Conservation (phyloP, 306 rosid species). For the Purshia tridentata region DNA sequence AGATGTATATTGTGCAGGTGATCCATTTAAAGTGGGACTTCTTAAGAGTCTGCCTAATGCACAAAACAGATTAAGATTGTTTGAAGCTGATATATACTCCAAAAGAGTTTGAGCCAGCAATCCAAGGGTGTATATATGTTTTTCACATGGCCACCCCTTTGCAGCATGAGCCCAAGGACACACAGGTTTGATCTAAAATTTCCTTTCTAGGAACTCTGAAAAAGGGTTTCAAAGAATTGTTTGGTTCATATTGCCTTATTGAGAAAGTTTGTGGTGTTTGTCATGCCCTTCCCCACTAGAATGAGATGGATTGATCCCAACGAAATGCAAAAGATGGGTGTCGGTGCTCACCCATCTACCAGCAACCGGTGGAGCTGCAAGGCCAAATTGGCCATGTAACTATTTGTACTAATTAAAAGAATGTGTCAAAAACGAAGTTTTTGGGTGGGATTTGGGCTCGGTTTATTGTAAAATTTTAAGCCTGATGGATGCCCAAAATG, state of each 20-base stretch:
- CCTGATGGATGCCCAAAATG: too few relatives aligned
- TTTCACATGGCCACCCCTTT: constrained; percentile 23
- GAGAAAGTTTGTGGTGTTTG: too few relatives aligned
- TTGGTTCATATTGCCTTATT: not conserved
- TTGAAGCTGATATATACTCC: constrained; percentile 17
- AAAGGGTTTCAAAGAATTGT: not conserved
- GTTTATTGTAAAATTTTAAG: too few relatives aligned
- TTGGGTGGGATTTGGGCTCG: too few relatives aligned
- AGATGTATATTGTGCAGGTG: constrained; percentile 10
- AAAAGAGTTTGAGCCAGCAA: not conserved
- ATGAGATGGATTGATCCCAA: too few relatives aligned
- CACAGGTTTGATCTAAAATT: not conserved
- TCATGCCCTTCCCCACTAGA: too few relatives aligned
- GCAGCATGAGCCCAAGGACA: constrained; percentile 9
- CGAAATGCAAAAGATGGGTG: too few relatives aligned
- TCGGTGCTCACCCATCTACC: too few relatives aligned
- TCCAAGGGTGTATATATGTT: constrained; percentile 7
- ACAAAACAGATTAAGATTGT: constrained; percentile 7
- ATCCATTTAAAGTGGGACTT: constrained; percentile 14
- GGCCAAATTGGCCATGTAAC: too few relatives aligned
- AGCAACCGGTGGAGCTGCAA: too few relatives aligned
- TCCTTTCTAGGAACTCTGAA: not conserved
- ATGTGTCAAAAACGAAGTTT: too few relatives aligned
- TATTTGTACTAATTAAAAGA: too few relatives aligned
- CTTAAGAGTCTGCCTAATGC: constrained; percentile 19